Percentiles rank a stretch among this genome's conserved stretches.
These are phyloP conservation scores for Diplodia intermedia DNA, from an alignment of 2,329 filamentous ascomycete species.

Conservation along the genomic window DNA sequence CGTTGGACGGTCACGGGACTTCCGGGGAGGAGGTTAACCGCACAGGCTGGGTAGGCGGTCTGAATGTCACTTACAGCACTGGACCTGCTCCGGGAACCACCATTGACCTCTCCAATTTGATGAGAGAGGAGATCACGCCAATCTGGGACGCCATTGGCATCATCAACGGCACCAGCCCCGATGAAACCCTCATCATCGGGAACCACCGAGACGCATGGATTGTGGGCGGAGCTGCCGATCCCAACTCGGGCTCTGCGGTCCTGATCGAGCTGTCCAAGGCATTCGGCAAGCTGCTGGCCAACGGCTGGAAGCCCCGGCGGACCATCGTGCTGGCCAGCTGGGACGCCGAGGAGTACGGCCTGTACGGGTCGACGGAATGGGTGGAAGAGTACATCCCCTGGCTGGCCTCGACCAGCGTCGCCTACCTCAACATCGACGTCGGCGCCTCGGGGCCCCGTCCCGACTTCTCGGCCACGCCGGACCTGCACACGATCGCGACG, in stretches of 20 bases:
- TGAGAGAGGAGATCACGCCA: constrained; percentile 81
- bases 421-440: constrained; percentile 61
- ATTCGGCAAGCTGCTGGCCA: constrained; percentile 55
- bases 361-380: constrained; percentile 55
- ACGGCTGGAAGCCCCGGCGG: constrained; percentile 60
- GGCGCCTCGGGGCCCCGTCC: constrained; percentile 55
- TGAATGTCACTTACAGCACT: constrained; percentile 46
- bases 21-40: constrained; percentile 53
- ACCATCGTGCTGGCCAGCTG: constrained; percentile 56
- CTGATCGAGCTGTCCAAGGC: constrained; percentile 59
- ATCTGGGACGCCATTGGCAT: constrained; percentile 79
- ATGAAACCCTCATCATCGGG: constrained; percentile 62
- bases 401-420: constrained; percentile 53
- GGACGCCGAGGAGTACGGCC: constrained; percentile 53
- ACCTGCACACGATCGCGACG: constrained; percentile 48
- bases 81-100: constrained; percentile 61
- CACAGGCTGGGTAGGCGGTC: constrained; percentile 47
- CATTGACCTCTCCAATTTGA: constrained; percentile 66
- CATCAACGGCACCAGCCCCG: constrained; percentile 68
- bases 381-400: constrained; percentile 59
- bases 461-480: constrained; percentile 49
- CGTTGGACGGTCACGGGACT: constrained; percentile 82
- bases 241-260: constrained; percentile 59
- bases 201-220: constrained; percentile 64
- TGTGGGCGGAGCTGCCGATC: constrained; percentile 60